phyloP scores from a whole-genome alignment of 2,329 filamentous ascomycete genomes.

The Talaromyces albobiverticillius region DNA sequence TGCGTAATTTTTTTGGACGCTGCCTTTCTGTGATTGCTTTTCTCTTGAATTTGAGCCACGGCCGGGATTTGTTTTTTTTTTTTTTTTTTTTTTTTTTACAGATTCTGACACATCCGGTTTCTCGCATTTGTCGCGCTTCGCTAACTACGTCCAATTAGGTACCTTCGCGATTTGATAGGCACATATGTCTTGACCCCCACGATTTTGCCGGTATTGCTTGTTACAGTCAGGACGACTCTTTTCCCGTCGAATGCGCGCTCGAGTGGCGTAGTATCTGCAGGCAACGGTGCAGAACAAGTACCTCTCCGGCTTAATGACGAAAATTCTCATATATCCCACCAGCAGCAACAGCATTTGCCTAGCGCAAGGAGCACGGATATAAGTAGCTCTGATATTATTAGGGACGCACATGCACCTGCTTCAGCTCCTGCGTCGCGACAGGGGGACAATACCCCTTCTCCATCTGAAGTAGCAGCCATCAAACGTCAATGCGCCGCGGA shows the following conservation, averaged over 20 bases:
- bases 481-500: constrained; percentile 44
- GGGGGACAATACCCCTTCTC: constrained; percentile 2
- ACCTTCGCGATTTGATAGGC: constrained; percentile 50
- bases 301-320: constrained; percentile 12
- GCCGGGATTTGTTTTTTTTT: background rate
- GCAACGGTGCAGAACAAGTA: constrained; percentile 21
- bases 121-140: background rate
- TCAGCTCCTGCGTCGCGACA: background rate
- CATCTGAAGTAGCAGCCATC: constrained; percentile 11
- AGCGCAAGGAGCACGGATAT: constrained; percentile 4
- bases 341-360: constrained; percentile 1
- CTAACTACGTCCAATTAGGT: constrained; percentile 29
- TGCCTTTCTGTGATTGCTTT: constrained; percentile 1
- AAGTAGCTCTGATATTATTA: background rate
- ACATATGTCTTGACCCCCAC: constrained; percentile 62
- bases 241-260: constrained; percentile 83
- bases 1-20: background rate
- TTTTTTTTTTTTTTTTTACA: background rate
- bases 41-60: background rate
- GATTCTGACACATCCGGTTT: constrained; percentile 1
- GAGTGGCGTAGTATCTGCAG: constrained; percentile 42
- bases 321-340: constrained; percentile 20
- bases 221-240: constrained; percentile 67
- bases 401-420: background rate
- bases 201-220: constrained; percentile 60